These are phyloP conservation scores for Podospora appendiculata DNA, from an alignment of 495 filamentous ascomycete genomes.

Conservation along the genomic window DNA sequence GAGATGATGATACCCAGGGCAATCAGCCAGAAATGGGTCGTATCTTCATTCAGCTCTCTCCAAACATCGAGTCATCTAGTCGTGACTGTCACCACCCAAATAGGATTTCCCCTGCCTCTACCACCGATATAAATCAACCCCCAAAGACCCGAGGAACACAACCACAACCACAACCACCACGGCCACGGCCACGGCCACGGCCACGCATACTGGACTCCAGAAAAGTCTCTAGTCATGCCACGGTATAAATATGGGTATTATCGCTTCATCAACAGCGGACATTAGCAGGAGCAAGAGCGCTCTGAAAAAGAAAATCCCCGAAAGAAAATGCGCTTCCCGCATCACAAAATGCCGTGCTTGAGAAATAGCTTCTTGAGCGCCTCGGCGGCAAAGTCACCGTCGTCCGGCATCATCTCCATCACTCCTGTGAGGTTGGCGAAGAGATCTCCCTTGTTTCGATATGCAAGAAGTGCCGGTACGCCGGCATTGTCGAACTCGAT, in stretches of 20 bases:
- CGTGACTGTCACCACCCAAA: no score
- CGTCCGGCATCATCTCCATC: constrained; percentile 72
- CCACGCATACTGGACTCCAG: background rate
- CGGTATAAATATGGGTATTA: background rate
- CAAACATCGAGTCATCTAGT: no score
- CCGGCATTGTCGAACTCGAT: constrained; percentile 91
- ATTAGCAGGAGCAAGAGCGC: no score
- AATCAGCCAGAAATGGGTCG: no score
- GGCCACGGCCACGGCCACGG: background rate
- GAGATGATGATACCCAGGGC: no score
- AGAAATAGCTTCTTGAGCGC: constrained; percentile 39
- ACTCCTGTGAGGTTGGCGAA: constrained; percentile 86
- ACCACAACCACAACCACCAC: background rate
- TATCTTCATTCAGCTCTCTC: no score
- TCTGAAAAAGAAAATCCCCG: background rate
- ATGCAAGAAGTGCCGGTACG: constrained; percentile 83
- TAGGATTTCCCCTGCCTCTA: no score
- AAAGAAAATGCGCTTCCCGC: background rate
- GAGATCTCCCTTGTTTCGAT: constrained; percentile 75
- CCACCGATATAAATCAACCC: no score
- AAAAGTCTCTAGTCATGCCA: background rate
- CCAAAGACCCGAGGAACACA: no score
- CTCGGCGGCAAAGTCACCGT: constrained; percentile 45
- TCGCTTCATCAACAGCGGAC: background rate
- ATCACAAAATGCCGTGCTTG: constrained; percentile 38